These are phyloP conservation scores for Rhizopogon roseolus DNA, from an alignment of 768 basidiomycete species.

Conservation along the genomic window DNA sequence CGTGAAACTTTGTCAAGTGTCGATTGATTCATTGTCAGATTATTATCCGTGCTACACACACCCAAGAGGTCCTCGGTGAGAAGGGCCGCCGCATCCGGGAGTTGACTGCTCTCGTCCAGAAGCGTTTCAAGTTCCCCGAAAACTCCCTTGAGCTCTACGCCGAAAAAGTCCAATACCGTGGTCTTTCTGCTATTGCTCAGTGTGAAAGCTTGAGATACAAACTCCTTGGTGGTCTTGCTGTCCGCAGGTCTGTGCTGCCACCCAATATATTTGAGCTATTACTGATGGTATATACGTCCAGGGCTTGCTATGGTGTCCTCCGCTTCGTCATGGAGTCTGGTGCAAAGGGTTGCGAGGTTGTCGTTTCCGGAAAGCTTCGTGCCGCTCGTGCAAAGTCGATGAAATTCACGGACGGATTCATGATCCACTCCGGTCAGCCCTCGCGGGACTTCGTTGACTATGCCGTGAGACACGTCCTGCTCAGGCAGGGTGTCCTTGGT, in stretches of 20 bases:
- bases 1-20: background rate
- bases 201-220: slow-evolving; percentile 99
- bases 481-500: slow-evolving; percentile 97
- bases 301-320: slow-evolving; percentile 99
- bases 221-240: slow-evolving; percentile 97
- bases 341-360: slow-evolving; percentile 99
- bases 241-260: slow-evolving; percentile 61
- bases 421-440: slow-evolving; percentile 99
- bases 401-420: slow-evolving; percentile 99
- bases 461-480: slow-evolving; percentile 95
- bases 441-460: slow-evolving; percentile 94
- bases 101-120: slow-evolving; percentile 96
- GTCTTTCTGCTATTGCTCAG: slow-evolving; percentile 96
- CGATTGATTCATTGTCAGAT: slow-evolving; percentile 47
- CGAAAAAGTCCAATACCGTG: slow-evolving; percentile 98
- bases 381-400: slow-evolving; percentile 99
- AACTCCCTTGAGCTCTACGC: slow-evolving; percentile 98
- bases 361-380: slow-evolving; percentile 99
- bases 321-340: slow-evolving; percentile 99
- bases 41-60: slow-evolving; percentile 99
- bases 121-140: slow-evolving; percentile 99
- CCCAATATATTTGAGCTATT: background rate
- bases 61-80: slow-evolving; percentile 97
- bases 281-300: slow-evolving; percentile 22
- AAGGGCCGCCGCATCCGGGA: slow-evolving; percentile 99